These are phyloP conservation scores for Marasmius tenuissimus DNA, from an alignment of 1,284 basidiomycete species.

Conservation along the genomic window DNA sequence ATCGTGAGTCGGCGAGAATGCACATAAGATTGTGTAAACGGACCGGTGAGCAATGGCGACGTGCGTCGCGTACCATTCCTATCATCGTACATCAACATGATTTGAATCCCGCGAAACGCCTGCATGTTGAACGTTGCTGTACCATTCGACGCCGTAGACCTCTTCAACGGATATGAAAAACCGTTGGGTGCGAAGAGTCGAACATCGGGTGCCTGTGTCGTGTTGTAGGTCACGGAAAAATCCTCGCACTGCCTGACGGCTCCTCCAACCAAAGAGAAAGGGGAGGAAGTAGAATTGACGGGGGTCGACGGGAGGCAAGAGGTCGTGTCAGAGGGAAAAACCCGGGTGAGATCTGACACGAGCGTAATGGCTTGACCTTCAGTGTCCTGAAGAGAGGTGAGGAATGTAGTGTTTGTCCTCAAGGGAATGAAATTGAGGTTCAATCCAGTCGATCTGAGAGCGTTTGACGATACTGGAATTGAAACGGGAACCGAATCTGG, in stretches of 20 bases:
- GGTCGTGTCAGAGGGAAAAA: conserved; percentile 39
- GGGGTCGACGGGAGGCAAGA: conserved; percentile 39
- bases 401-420: conserved; percentile 44
- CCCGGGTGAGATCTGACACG: conserved; percentile 50
- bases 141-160: conserved; percentile 26
- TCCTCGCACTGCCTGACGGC: conserved; percentile 49
- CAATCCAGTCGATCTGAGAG: conserved; percentile 39
- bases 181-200: conserved; percentile 46
- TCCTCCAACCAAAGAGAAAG: conserved; percentile 25
- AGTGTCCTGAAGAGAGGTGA: conserved; percentile 55
- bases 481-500: conserved; percentile 48
- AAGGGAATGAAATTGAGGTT: conserved; percentile 54
- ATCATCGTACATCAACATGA: conserved; percentile 42
- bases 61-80: conserved; percentile 30
- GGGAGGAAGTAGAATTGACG: conserved; percentile 14
- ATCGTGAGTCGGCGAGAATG: neutral
- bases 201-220: conserved; percentile 37
- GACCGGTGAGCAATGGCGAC: conserved; percentile 34
- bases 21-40: conserved; percentile 3
- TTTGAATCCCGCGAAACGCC: conserved; percentile 34
- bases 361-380: conserved; percentile 36
- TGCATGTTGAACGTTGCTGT: conserved; percentile 44
- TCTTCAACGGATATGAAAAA: conserved; percentile 37
- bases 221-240: conserved; percentile 44
- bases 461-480: conserved; percentile 45